A percentile compares a stretch with the other conserved stretches of the same genome.
phyloP scores from a whole-genome alignment of 305 asterid genomes.

The Fraxinus platypoda region DNA sequence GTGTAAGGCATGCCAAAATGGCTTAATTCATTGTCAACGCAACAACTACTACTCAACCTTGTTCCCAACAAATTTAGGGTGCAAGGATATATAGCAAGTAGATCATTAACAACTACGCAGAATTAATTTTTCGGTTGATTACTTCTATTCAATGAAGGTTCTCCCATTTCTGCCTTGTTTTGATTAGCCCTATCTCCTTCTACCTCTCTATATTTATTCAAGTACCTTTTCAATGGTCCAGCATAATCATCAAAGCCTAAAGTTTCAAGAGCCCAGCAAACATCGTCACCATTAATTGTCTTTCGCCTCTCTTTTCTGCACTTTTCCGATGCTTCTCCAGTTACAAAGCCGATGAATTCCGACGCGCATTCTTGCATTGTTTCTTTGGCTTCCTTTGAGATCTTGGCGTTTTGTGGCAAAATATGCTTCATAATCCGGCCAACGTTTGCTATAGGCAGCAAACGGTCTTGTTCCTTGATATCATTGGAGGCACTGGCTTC shows the following conservation, averaged over 20 bases:
- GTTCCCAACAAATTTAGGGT: background rate
- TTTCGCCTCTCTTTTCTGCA: conserved; percentile 8
- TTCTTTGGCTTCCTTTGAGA: conserved; percentile 5
- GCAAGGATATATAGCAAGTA: background rate
- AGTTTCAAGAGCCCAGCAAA: background rate
- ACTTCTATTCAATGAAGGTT: background rate
- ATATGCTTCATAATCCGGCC: conserved; percentile 1
- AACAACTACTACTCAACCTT: background rate
- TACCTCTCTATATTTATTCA: conserved; percentile 3
- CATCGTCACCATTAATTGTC: conserved; percentile 2
- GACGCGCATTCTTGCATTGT: conserved; percentile 4
- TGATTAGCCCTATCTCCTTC: conserved; percentile 6
- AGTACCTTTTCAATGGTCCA: background rate
- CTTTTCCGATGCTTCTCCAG: conserved; percentile 4
- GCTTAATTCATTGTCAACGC: background rate
- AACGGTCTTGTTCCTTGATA: background rate
- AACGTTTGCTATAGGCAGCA: conserved; percentile 6
- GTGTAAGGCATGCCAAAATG: background rate
- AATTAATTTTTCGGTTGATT: background rate
- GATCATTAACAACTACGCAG: background rate
- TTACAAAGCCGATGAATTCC: conserved; percentile 4
- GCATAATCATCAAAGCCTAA: conserved; percentile 3
- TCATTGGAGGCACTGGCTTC: background rate
- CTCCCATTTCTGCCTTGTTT: background rate
- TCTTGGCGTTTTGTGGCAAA: conserved; percentile 5